Conservation (phyloP, 1,284 basidiomycete genomes). For the Sutorius eximius region DNA sequence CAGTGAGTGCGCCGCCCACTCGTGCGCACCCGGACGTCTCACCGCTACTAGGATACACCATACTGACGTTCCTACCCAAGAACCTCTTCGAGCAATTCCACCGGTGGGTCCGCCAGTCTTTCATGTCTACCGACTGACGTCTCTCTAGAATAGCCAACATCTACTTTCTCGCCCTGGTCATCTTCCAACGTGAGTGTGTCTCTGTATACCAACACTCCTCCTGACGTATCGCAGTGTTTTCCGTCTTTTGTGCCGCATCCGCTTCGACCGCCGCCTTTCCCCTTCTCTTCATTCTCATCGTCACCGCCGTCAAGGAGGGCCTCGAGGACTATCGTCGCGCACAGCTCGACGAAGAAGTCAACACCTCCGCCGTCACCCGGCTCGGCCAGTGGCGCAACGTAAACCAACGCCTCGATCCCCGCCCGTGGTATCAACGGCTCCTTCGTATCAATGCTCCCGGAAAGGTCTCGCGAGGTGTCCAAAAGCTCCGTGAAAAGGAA, state of each 20-base stretch:
- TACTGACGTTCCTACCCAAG: slow-evolving; percentile 91
- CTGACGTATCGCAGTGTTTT: slow-evolving; percentile 60
- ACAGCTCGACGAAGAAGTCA: slow-evolving; percentile 86
- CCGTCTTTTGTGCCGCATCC: slow-evolving; percentile 87
- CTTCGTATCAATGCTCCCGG: slow-evolving; percentile 69
- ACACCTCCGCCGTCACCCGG: slow-evolving; percentile 85
- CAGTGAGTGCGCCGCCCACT: slow-evolving; percentile 54
- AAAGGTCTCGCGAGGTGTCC: slow-evolving; percentile 81
- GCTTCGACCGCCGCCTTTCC: slow-evolving; percentile 87
- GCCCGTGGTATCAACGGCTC: slow-evolving; percentile 73
- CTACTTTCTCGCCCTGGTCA: slow-evolving; percentile 85
- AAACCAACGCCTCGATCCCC: slow-evolving; percentile 80
- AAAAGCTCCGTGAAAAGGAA: slow-evolving; percentile 83
- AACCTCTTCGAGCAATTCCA: slow-evolving; percentile 91
- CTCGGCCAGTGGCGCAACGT: slow-evolving; percentile 88
- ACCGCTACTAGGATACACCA: slow-evolving; percentile 70
- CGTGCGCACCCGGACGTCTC: slow-evolving; percentile 5
- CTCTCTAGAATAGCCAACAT: slow-evolving; percentile 79
- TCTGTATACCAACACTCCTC: background rate
- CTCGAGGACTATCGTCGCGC: slow-evolving; percentile 93
- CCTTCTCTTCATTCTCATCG: slow-evolving; percentile 81
- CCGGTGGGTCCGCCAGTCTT: slow-evolving; percentile 46
- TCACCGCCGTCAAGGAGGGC: slow-evolving; percentile 94
- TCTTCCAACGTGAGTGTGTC: slow-evolving; percentile 67
- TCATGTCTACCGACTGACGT: background rate